Evolutionary conservation across 768 basidiomycete genomes (phyloP).

Genomic region (Pholiota molesta): DNA sequence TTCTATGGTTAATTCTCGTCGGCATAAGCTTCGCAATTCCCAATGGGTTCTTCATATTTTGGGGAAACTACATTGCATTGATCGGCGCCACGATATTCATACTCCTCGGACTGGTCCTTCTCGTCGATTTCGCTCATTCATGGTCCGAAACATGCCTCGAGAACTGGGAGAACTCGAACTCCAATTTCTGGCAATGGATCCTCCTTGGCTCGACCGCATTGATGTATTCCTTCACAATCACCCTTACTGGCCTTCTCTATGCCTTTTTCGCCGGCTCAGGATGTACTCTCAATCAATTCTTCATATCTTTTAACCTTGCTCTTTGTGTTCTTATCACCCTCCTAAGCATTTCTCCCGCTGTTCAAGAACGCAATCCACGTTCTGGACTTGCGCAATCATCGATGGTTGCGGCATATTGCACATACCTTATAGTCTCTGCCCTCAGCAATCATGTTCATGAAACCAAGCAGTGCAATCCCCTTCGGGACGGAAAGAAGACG

Average conservation of each 20-base stretch:
- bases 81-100: constrained; percentile 96
- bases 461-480: constrained; percentile 80
- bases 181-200: constrained; percentile 95
- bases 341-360: constrained; percentile 78
- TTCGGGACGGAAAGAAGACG: constrained; percentile 70
- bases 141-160: constrained; percentile 98
- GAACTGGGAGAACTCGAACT: constrained; percentile 87
- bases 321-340: constrained; percentile 80
- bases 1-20: constrained; percentile 85
- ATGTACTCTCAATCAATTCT: constrained; percentile 94
- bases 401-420: constrained; percentile 98
- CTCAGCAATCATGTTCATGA: constrained; percentile 89
- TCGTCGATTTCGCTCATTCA: constrained; percentile 98
- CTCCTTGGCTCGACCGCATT: constrained; percentile 90
- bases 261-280: constrained; percentile 87
- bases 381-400: constrained; percentile 94
- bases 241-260: constrained; percentile 87
- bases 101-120: constrained; percentile 92
- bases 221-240: constrained; percentile 84
- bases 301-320: constrained; percentile 93
- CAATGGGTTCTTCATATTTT: constrained; percentile 97
- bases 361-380: constrained; percentile 92
- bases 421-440: constrained; percentile 92
- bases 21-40: constrained; percentile 92
- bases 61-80: constrained; percentile 91